phyloP scores from a whole-genome alignment of 1,139 yeast genomes.

The Sugiyamaella xylanicola region DNA sequence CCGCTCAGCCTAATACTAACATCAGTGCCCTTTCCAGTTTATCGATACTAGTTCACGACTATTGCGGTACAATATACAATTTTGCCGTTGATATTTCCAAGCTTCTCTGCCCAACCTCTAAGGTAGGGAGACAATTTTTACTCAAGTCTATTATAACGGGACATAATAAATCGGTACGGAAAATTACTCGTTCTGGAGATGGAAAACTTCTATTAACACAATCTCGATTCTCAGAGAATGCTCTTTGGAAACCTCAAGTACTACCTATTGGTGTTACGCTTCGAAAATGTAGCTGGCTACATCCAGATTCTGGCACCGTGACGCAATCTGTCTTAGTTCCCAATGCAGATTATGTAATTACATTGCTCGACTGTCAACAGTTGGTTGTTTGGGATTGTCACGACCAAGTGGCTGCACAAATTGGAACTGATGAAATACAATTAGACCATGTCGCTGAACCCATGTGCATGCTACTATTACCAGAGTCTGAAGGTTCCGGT shows the following conservation, averaged over 20 bases:
- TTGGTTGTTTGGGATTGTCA: slow-evolving; percentile 69
- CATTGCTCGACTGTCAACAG: slow-evolving; percentile 45
- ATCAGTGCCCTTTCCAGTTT: slow-evolving; percentile 28
- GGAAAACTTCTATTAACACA: slow-evolving; percentile 59
- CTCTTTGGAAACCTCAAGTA: slow-evolving; percentile 38
- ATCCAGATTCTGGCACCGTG: slow-evolving; percentile 44
- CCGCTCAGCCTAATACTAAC: not conserved
- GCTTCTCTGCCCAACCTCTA: slow-evolving; percentile 35
- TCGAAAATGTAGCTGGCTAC: slow-evolving; percentile 35
- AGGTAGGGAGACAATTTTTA: slow-evolving; percentile 13
- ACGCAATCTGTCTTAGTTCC: slow-evolving; percentile 56
- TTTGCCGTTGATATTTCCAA: slow-evolving; percentile 46
- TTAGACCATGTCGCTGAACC: slow-evolving; percentile 36
- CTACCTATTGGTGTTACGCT: slow-evolving; percentile 37
- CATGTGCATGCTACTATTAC: slow-evolving; percentile 50
- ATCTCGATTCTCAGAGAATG: slow-evolving; percentile 41
- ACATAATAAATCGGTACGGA: slow-evolving; percentile 76
- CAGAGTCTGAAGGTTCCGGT: slow-evolving; percentile 43
- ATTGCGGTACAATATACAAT: slow-evolving; percentile 53
- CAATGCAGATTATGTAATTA: slow-evolving; percentile 53
- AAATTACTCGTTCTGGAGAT: slow-evolving; percentile 62
- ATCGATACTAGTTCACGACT: slow-evolving; percentile 53
- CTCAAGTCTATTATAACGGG: slow-evolving; percentile 61
- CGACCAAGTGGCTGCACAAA: slow-evolving; percentile 29
- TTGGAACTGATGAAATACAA: slow-evolving; percentile 27